Base-by-base conservation (phyloP, 768 basidiomycete genomes). In the Pholiota conissans region DNA sequence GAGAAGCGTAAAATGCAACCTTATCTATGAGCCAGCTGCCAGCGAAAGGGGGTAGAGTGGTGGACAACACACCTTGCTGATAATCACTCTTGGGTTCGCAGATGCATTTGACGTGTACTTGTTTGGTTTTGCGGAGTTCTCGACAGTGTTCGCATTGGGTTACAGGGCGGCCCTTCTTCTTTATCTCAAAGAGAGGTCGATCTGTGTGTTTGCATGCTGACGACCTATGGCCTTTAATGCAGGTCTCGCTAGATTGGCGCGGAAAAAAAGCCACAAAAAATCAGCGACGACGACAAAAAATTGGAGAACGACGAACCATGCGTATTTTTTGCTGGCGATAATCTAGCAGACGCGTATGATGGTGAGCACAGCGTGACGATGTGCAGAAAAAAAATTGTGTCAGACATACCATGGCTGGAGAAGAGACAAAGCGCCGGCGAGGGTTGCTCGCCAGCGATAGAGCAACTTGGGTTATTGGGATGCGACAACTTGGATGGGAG, bases 221-320 rank as follows among this genome's bases (percentile, higher is more conserved):
- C 14, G 93, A 95, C 49, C 94, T 85, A 74, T 96, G 93, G 16
- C 93, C 94, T 75, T 94, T 94, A 73, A 95, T 95, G 76, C 94
- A 96, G 63, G 91, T 90, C 77, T 91, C 91, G 72, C 93, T 93
- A 64, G 13, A 32, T 32, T 13, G 30, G n/a, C n/a, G n/a, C n/a
- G n/a, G 22, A 46, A 47, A n/a, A 20, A 39, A 34, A n/a, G 27
- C 3, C n/a, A 52, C 50, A 58, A 53, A 58, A 56, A 56, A 48
- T 55, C 37, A 55, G 56, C 54, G 55, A 56, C 42, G n/a, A 55
- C 48, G 42, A 39, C 13, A 14, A n/a, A 20, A n/a, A 26, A n/a
- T 48, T 14, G 49, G 32, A 60, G 48, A 57, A 8, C 20, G 6
- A 64, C 86, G 30, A 69, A 91, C 89, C 90, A 92, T 62, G 90